phyloP scores from a whole-genome alignment of 805 yeast genomes.

The Wickerhamomyces chaumierensis region DNA sequence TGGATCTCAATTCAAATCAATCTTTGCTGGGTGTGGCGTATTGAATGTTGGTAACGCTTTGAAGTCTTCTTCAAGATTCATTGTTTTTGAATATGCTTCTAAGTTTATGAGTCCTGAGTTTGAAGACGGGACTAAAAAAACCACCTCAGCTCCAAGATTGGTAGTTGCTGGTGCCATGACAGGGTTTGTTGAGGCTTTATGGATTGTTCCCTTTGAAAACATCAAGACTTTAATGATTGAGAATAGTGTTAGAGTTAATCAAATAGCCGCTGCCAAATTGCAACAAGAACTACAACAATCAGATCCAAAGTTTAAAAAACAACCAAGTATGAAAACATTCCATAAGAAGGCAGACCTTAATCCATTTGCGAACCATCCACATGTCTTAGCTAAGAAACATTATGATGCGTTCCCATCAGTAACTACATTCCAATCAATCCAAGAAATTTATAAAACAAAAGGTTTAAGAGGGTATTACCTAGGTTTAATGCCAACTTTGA shows the following conservation, averaged over 20 bases:
- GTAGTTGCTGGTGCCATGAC: constrained; percentile 79
- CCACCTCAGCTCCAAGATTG: constrained; percentile 63
- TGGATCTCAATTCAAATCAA: constrained; percentile 20
- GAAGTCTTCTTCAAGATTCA: constrained; percentile 65
- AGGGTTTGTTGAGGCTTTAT: constrained; percentile 70
- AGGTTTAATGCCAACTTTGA: constrained; percentile 73
- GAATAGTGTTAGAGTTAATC: constrained; percentile 24
- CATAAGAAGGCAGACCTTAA: constrained; percentile 14
- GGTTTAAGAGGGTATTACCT: constrained; percentile 73
- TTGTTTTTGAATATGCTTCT: constrained; percentile 65
- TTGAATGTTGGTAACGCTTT: constrained; percentile 62
- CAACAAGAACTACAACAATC: constrained; percentile 7
- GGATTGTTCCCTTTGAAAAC: constrained; percentile 87
- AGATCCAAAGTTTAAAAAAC: background rate
- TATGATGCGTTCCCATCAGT: constrained; percentile 41
- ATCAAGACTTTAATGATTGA: constrained; percentile 75
- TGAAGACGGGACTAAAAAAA: constrained; percentile 33
- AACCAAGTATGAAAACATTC: constrained; percentile 17
- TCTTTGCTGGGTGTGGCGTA: constrained; percentile 59
- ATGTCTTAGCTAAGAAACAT: constrained; percentile 21
- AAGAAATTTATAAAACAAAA: constrained; percentile 59
- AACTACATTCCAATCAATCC: constrained; percentile 38
- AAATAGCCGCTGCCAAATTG: constrained; percentile 20
- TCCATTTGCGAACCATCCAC: constrained; percentile 17
- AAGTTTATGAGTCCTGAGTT: constrained; percentile 43